Percentiles rank a stretch among this genome's conserved stretches.
phyloP scores from a whole-genome alignment of 768 basidiomycete species.

The Serendipita sp. region DNA sequence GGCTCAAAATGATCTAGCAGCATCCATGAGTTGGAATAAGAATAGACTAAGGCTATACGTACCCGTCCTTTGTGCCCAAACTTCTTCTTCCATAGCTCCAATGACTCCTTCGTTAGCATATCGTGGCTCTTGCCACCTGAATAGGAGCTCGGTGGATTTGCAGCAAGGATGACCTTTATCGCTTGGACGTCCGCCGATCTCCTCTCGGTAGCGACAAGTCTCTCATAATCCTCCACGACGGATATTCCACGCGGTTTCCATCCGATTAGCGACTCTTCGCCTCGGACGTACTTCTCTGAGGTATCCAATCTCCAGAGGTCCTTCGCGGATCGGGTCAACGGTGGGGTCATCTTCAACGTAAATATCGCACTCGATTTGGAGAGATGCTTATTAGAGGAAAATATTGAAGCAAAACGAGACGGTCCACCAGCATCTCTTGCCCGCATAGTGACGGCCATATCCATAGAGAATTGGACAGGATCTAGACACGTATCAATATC shows the following conservation, averaged over 20 bases:
- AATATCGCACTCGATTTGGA: slow-evolving; percentile 74
- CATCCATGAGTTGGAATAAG: slow-evolving; percentile 10
- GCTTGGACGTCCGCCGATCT: slow-evolving; percentile 83
- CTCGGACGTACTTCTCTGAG: slow-evolving; percentile 83
- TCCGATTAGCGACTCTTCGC: slow-evolving; percentile 64
- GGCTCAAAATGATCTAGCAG: slow-evolving; percentile 60
- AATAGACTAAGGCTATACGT: slow-evolving; percentile 14
- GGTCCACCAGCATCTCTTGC: slow-evolving; percentile 75
- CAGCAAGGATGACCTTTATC: slow-evolving; percentile 56
- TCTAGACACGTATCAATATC: slow-evolving; percentile 72
- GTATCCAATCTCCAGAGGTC: slow-evolving; percentile 95
- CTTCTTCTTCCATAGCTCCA: slow-evolving; percentile 71
- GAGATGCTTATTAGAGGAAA: slow-evolving; percentile 61
- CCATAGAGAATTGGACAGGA: slow-evolving; percentile 78
- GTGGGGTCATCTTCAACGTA: slow-evolving; percentile 62
- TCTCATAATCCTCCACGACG: slow-evolving; percentile 71
- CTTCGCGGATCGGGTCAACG: slow-evolving; percentile 66
- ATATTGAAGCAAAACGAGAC: slow-evolving; percentile 56
- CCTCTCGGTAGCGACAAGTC: slow-evolving; percentile 52
- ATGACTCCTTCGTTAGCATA: slow-evolving; percentile 39
- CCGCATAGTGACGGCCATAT: slow-evolving; percentile 70
- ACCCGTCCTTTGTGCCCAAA: slow-evolving; percentile 68
- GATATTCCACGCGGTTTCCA: slow-evolving; percentile 86
- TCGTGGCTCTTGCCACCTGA: slow-evolving; percentile 50
- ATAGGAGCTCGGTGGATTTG: slow-evolving; percentile 27